Percentiles rank a stretch among this genome's conserved stretches.
These are phyloP conservation scores for Podospora bellae-mahoneyi DNA, from an alignment of 495 filamentous ascomycete genomes.

Conservation along the genomic window DNA sequence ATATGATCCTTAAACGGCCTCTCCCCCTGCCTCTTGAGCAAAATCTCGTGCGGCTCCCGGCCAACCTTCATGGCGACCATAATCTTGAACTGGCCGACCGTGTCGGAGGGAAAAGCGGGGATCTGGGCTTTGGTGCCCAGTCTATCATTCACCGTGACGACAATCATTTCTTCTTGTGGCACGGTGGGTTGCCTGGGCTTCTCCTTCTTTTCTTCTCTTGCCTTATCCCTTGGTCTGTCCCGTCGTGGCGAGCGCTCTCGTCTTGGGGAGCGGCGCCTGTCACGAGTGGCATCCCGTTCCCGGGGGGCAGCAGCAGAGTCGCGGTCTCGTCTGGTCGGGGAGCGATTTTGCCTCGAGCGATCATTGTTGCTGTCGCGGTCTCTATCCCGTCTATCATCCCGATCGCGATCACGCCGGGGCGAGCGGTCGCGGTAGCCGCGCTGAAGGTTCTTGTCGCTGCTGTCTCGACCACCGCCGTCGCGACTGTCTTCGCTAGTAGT, in stretches of 20 bases:
- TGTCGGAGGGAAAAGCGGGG: constrained; percentile 77
- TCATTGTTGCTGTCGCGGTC: constrained; percentile 19
- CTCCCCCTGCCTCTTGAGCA: constrained; percentile 87
- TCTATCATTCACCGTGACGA: constrained; percentile 88
- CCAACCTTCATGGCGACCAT: constrained; percentile 85
- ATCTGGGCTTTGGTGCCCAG: constrained; percentile 87
- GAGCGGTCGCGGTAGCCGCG: constrained; percentile 55
- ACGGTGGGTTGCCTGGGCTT: constrained; percentile 10
- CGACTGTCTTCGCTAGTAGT: constrained; percentile 44
- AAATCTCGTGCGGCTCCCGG: constrained; percentile 81
- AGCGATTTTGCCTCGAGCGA: constrained; percentile 17
- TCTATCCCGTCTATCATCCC: constrained; percentile 30
- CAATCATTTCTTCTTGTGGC: constrained; percentile 72
- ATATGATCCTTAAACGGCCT: constrained; percentile 86
- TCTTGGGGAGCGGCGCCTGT: constrained; percentile 17
- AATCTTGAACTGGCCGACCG: constrained; percentile 81
- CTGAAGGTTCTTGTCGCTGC: constrained; percentile 40
- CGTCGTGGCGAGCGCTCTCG: constrained; percentile 10
- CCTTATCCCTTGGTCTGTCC: neutral
- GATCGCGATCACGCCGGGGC: constrained; percentile 34
- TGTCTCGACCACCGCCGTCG: constrained; percentile 45
- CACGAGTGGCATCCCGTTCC: constrained; percentile 24
- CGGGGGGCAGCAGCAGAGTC: constrained; percentile 5
- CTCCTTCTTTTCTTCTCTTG: no score
- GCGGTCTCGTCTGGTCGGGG: constrained; percentile 8